Base-by-base conservation (phyloP, 768 basidiomycete genomes). In the Lyophyllum semitale region DNA sequence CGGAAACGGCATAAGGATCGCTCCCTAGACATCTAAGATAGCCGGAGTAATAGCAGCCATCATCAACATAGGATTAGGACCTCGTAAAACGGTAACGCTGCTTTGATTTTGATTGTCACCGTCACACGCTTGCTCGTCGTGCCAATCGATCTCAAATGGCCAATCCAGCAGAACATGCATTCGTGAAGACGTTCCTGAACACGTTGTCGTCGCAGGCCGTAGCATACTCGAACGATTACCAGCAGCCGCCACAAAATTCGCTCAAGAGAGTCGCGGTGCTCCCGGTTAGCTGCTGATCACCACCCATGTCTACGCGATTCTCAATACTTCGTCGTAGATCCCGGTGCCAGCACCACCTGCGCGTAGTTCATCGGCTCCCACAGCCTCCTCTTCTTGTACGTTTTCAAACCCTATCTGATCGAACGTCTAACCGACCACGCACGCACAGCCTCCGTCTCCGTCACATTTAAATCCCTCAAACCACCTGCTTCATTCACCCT, bases 381-480 rank as follows among this genome's bases (percentile, higher is more conserved):
- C 73, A 26, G 67, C 72, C 22, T 59, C 73, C 17, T 64, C 71
- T 22, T 57, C 66, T 62, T 38, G 78, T 77, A 61, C 23, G 64
- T 62, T 55, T 27, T 58, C 35, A 41, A 32, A 27, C 11, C n/a
- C 17, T 38, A n/a, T 55, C 52, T 46, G 42, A 59, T 63, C 43
- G 26, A 50, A 50, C 17, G 4, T 5, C 37, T 18, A 6, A 40
- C 7, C 42, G 30, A 5, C 25, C 40, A 23, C 20, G n/a, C 23
- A 48, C 32, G 53, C 60, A 63, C 68, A 76, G 77, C 79, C 48
- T 71, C 82, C 27, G 72, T 98, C 61, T 77, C 76, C 20, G 72
- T 99, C 61, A 89, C 84, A 48, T 85, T 99, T 81, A 98, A 97
- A 73, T 97, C 93, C 45, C 77, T 85, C 65, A 98, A 98, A 67